Evolutionary conservation across 2,329 filamentous ascomycete species (phyloP).

Genomic region (Laburnicola sp.): DNA sequence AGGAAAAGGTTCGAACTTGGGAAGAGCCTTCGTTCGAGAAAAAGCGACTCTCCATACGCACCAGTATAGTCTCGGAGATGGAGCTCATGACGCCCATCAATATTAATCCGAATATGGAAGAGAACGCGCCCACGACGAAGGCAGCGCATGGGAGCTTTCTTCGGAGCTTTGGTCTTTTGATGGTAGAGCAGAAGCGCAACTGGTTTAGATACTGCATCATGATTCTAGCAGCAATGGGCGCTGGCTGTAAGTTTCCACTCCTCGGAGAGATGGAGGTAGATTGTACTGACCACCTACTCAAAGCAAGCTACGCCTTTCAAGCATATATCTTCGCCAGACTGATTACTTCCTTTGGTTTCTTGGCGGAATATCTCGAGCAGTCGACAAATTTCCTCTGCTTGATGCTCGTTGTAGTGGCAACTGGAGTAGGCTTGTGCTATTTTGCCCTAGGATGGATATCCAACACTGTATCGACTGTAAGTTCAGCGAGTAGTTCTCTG

Average conservation of each 20-base stretch:
- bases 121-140: conserved; percentile 22
- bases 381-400: conserved; percentile 51
- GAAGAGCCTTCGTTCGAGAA: background rate
- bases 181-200: conserved; percentile 23
- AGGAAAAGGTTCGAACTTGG: conserved; percentile 1
- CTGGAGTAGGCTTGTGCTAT: conserved; percentile 24
- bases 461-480: conserved; percentile 25
- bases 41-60: conserved; percentile 7
- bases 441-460: conserved; percentile 28
- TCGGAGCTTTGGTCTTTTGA: conserved; percentile 11
- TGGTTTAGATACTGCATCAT: conserved; percentile 17
- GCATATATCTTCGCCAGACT: conserved; percentile 27
- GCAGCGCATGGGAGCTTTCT: conserved; percentile 13
- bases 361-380: conserved; percentile 14
- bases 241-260: conserved; percentile 18
- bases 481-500: background rate
- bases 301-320: conserved; percentile 24
- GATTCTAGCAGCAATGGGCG: conserved; percentile 21
- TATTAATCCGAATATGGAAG: conserved; percentile 46
- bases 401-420: conserved; percentile 21
- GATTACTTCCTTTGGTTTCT: conserved; percentile 25
- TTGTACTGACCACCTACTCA: background rate
- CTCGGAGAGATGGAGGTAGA: background rate
- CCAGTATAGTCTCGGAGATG: background rate
- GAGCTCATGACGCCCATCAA: conserved; percentile 13